A percentile compares a stretch with the other conserved stretches of the same genome.
These are phyloP conservation scores for Ascochyta koolunga DNA, from an alignment of 2,329 filamentous ascomycete genomes.

Conservation along the genomic window DNA sequence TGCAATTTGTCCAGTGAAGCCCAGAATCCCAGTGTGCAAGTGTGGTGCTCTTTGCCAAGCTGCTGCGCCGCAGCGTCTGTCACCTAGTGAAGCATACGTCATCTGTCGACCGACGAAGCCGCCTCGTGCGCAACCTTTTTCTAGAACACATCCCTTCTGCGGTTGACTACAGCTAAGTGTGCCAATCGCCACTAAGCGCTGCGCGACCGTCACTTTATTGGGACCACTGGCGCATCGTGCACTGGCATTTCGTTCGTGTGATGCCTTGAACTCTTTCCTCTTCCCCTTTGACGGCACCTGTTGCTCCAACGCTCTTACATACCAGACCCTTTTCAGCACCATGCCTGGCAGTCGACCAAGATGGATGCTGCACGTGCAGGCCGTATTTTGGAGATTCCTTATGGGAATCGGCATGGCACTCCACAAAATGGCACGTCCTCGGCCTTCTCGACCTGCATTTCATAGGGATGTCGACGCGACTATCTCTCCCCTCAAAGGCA, in stretches of 20 bases:
- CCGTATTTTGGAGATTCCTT: constrained; percentile 69
- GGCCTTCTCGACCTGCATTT: constrained; percentile 67
- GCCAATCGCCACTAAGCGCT: constrained; percentile 6
- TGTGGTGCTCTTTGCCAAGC: constrained; percentile 6
- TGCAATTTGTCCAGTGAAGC: not conserved
- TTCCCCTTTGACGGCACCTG: constrained; percentile 8
- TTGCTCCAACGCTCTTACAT: not conserved
- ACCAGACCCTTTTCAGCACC: not conserved
- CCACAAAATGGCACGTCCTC: constrained; percentile 66
- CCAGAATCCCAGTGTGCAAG: too few relatives aligned
- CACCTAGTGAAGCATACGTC: constrained; percentile 9
- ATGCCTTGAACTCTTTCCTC: constrained; percentile 1
- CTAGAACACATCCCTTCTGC: constrained; percentile 10
- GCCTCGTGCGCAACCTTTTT: not conserved
- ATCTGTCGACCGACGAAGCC: constrained; percentile 4
- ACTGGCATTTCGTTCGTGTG: constrained; percentile 1
- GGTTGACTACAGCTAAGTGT: constrained; percentile 3
- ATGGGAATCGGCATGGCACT: constrained; percentile 73
- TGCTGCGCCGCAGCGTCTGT: not conserved
- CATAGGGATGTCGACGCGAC: constrained; percentile 60
- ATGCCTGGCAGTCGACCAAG: constrained; percentile 52
- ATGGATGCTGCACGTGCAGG: constrained; percentile 67
- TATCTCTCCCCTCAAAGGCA: constrained; percentile 52
- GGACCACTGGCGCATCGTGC: constrained; percentile 3
- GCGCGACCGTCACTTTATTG: constrained; percentile 5